Evolutionary conservation across 108 stramenopile species (phyloP).

Genomic region (Discostella stelligeroides): DNA sequence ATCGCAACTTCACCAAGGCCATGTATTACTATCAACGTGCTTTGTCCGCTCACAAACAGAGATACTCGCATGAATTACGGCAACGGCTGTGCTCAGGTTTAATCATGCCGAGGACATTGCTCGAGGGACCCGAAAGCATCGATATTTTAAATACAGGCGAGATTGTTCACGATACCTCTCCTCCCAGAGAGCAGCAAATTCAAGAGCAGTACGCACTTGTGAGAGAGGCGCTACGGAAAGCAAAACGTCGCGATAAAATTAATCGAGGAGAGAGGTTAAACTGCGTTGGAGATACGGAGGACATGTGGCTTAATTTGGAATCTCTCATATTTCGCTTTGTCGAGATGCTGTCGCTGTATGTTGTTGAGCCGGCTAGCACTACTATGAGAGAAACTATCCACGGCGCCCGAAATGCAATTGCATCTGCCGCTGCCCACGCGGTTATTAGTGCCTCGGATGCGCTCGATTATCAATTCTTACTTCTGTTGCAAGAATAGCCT

Average conservation of each 20-base stretch:
- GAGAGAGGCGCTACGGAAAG: constrained; percentile 29
- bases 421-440: constrained; percentile 37
- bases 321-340: constrained; percentile 39
- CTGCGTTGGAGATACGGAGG: constrained; percentile 15
- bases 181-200: constrained; percentile 10
- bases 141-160: constrained; percentile 41
- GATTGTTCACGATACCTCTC: constrained; percentile 7
- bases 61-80: constrained; percentile 28
- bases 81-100: constrained; percentile 31
- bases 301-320: constrained; percentile 37
- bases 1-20: constrained; percentile 34
- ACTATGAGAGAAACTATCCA: constrained; percentile 29
- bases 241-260: constrained; percentile 23
- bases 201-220: constrained; percentile 37
- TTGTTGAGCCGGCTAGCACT: constrained; percentile 34
- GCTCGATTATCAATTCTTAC: constrained; percentile 38
- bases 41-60: constrained; percentile 31
- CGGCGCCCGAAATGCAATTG: constrained; percentile 23
- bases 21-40: constrained; percentile 31
- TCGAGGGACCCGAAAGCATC: constrained; percentile 9
- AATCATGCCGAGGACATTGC: neutral
- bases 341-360: constrained; percentile 35
- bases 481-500: constrained; percentile 37
- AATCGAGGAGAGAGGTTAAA: constrained; percentile 20
- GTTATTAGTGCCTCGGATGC: constrained; percentile 46